These are phyloP conservation scores for Cucurbita argyrosperma DNA, from an alignment of 306 rosid species.

Conservation along the genomic window DNA sequence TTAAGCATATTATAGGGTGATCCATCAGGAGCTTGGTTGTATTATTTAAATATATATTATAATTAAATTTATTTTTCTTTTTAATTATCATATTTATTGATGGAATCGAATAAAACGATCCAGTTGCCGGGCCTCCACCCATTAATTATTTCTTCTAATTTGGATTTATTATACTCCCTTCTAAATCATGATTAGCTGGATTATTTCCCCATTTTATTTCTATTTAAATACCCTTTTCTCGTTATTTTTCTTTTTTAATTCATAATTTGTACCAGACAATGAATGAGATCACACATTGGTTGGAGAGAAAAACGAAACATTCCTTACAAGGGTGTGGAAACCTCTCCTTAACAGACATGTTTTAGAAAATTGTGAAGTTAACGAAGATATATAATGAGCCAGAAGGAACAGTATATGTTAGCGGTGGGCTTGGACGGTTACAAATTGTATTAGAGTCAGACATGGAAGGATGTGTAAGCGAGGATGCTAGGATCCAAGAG, in stretches of 20 bases:
- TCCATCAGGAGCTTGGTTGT: not conserved
- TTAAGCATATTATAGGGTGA: not conserved
- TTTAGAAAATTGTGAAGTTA: too few relatives aligned
- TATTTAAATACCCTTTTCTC: not conserved
- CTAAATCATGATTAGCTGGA: not conserved
- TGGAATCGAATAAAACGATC: slow-evolving; percentile 1
- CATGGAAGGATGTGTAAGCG: too few relatives aligned
- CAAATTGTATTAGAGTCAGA: too few relatives aligned
- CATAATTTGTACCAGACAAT: too few relatives aligned
- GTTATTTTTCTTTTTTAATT: not conserved
- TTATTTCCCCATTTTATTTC: not conserved
- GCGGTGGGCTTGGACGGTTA: too few relatives aligned
- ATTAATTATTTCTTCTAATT: not conserved
- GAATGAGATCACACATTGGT: too few relatives aligned
- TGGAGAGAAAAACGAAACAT: too few relatives aligned
- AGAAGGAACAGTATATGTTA: too few relatives aligned
- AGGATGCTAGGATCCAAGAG: too few relatives aligned
- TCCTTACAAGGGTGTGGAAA: too few relatives aligned
- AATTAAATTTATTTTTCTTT: not conserved
- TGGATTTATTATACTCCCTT: not conserved
- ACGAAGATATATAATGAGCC: too few relatives aligned
- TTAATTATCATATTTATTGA: not conserved
- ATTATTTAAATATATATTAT: not conserved
- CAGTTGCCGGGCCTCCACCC: not conserved
- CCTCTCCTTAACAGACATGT: too few relatives aligned